Conservation (phyloP, 164 flowering plant species). For the grape (Vitis vinifera) region ASM3070453v1 NC_081820.1:21905001-21905500, state of each 20-base stretch:
- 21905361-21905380: constrained; percentile 15
- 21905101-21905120: constrained; percentile 39
- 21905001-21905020: constrained; percentile 32
- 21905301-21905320: constrained; percentile 16
- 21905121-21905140: constrained; percentile 20
- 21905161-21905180: constrained; percentile 29
- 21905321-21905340: constrained; percentile 52
- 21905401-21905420: constrained; percentile 32
- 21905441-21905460: constrained; percentile 46
- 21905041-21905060: constrained; percentile 14
- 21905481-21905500: constrained; percentile 30
- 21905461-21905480: constrained; percentile 47
- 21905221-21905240: constrained; percentile 23
- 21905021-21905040: constrained; percentile 14
- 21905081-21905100: constrained; percentile 27
- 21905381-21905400: constrained; percentile 31
- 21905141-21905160: constrained; percentile 31
- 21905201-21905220: constrained; percentile 43
- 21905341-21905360: constrained; percentile 54
- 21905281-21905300: constrained; percentile 34
- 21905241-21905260: constrained; percentile 19
- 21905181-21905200: constrained; percentile 30
- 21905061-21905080: constrained; percentile 19
- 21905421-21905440: constrained; percentile 28
- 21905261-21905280: constrained; percentile 34